These are phyloP conservation scores for Fistulifera solaris DNA, from an alignment of 108 stramenopile species.

Conservation along the genomic window DNA sequence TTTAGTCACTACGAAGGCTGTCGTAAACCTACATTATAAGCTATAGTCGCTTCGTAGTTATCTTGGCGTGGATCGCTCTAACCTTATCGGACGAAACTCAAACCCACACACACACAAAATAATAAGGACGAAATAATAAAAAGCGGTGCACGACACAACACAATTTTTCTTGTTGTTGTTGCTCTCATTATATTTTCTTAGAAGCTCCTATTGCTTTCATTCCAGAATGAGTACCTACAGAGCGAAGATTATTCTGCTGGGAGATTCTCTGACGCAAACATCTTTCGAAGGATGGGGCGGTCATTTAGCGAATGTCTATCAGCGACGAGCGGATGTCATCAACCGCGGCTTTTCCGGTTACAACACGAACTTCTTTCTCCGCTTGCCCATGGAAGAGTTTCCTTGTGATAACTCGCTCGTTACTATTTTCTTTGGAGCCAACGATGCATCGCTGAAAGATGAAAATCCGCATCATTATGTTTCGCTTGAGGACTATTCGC, in stretches of 20 bases:
- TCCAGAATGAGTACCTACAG: neutral
- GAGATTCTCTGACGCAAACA: conserved; percentile 74
- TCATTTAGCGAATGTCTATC: conserved; percentile 56
- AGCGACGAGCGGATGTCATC: conserved; percentile 64
- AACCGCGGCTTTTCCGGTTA: conserved; percentile 81
- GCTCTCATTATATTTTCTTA: too few relatives aligned
- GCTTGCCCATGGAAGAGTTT: conserved; percentile 4
- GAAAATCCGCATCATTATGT: conserved; percentile 58
- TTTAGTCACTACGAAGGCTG: too few relatives aligned
- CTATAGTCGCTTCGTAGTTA: too few relatives aligned
- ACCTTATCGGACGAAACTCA: too few relatives aligned
- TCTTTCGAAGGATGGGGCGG: conserved; percentile 64
- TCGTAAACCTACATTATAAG: too few relatives aligned
- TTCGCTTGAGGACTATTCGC: conserved; percentile 44
- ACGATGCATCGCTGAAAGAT: conserved; percentile 51
- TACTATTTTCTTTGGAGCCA: conserved; percentile 70
- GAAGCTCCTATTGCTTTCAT: too few relatives aligned
- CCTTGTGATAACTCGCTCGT: conserved; percentile 16
- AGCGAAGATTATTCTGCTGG: conserved; percentile 55
- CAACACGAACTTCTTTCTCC: conserved; percentile 56
- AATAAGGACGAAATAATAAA: too few relatives aligned
- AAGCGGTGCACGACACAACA: too few relatives aligned
- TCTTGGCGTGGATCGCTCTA: too few relatives aligned
- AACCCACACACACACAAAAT: too few relatives aligned
- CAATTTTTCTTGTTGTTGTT: too few relatives aligned